Evolutionary conservation across 192 early-diverging fungal genomes (phyloP), one percentile per base, ranked within the genome.

Genomic region (Spizellomyces sp.): DNA sequence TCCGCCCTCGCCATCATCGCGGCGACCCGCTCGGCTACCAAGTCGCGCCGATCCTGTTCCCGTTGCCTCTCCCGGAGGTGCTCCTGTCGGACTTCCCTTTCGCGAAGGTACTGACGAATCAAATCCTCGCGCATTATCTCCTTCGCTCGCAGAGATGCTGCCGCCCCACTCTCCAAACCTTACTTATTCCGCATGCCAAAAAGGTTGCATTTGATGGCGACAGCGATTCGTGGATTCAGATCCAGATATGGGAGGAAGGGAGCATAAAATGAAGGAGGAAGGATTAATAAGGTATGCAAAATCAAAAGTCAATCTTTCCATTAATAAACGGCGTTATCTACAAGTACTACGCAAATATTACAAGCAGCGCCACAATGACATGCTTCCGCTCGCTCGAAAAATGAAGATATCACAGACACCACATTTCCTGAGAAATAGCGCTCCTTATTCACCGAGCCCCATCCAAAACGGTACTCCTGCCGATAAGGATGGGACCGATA

Each of bases 141-240:
- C 55, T 73, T 73, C 22, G 63, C 71, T 54, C 71, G 71, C 44
- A 72, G 48, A 45, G 70, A 64, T 14, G 63, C 63, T 45, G 50
- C 62, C 70, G 70, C 46, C 61, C 70, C 70, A 64, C 70, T 64
- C 70, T 72, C 70, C 70, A 62, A 64, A 72, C 70, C 70, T 72
- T 72, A 65, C 70, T 72, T 72, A 72, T 72, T 64, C 70, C 70
- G 62, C 70, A 64, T 14, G 61, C 62, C 45, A 62, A 70, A 47
- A 42, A 47, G 22, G 50, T 21, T 41, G 46, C 43, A 47, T 66
- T 66, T 46, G 27, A 36, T 36, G 27, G 27, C 27, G 27, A 36
- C 27, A 36, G 27, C 27, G 27, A 36, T 36, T 36, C 27, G 27
- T 36, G 27, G 27, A 36, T 36, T 15, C 19, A 61, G 12, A 62